Percentiles rank a stretch among this genome's conserved stretches.
Evolutionary conservation across 805 yeast species (phyloP).

Genomic region (Saccharomycopsis babjevae): DNA sequence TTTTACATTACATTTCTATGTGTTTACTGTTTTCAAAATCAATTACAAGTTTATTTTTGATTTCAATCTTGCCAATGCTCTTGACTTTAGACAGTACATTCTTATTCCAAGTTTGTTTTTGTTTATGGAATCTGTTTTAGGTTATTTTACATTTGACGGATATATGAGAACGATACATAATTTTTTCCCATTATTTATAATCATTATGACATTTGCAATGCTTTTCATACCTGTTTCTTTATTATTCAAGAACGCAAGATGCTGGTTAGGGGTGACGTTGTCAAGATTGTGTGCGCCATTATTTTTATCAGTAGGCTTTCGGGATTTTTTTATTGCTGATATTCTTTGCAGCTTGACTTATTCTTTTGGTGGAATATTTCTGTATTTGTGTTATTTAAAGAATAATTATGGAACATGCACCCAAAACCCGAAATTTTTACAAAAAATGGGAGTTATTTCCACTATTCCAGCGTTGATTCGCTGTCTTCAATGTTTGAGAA

Average conservation of each 20-base stretch:
- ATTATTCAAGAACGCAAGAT: constrained; percentile 51
- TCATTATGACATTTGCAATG: constrained; percentile 31
- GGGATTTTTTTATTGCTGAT: constrained; percentile 91
- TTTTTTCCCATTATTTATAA: constrained; percentile 56
- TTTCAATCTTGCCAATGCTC: constrained; percentile 56
- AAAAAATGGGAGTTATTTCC: constrained; percentile 67
- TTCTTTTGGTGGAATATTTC: constrained; percentile 72
- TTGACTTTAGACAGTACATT: constrained; percentile 57
- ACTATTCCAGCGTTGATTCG: constrained; percentile 87
- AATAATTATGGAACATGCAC: constrained; percentile 58
- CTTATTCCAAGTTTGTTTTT: constrained; percentile 53
- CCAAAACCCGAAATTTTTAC: constrained; percentile 32
- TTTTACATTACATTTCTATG: constrained; percentile 57
- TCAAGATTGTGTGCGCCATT: constrained; percentile 76
- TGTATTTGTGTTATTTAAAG: constrained; percentile 56
- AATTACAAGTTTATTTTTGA: constrained; percentile 92
- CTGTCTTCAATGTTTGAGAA: constrained; percentile 79
- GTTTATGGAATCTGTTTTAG: constrained; percentile 46
- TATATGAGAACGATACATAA: constrained; percentile 20
- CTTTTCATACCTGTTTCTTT: constrained; percentile 54
- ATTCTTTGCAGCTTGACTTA: constrained; percentile 82
- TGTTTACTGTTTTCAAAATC: constrained; percentile 67
- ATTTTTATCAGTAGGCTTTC: constrained; percentile 86
- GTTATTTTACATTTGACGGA: constrained; percentile 67
- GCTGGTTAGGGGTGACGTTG: constrained; percentile 64